A percentile compares a stretch with the other conserved stretches of the same genome.
phyloP scores from a whole-genome alignment of 495 filamentous ascomycete genomes.

The Staphylotrichum tortipilum region DNA sequence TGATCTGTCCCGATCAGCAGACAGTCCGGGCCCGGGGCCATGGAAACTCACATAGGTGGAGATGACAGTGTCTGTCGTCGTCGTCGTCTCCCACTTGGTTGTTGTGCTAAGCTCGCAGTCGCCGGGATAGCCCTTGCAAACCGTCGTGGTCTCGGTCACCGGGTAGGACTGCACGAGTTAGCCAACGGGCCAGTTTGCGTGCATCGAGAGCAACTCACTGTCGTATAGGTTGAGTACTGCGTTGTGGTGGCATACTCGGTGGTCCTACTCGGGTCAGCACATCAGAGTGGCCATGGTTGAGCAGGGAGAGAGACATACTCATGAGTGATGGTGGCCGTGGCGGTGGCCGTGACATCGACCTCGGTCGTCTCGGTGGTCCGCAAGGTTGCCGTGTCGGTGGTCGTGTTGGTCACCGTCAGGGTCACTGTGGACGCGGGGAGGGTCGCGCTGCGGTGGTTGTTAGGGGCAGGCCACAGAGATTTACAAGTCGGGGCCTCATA shows the following conservation, averaged over 20 bases:
- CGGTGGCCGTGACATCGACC: constrained; percentile 4
- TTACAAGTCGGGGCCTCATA: not conserved
- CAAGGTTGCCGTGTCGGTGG: not conserved
- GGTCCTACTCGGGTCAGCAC: constrained; percentile 2
- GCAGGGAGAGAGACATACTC: constrained; percentile 3
- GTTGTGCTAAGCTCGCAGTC: constrained; percentile 17
- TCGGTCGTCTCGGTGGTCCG: not conserved
- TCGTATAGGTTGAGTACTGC: constrained; percentile 10
- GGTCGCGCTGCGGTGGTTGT: not conserved
- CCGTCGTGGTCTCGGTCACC: constrained; percentile 14
- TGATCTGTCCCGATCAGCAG: not conserved
- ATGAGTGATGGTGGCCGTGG: constrained; percentile 5
- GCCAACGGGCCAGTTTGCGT: not conserved
- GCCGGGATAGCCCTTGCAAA: constrained; percentile 13
- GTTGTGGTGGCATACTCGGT: constrained; percentile 19
- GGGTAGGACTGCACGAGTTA: constrained; percentile 14
- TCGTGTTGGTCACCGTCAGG: constrained; percentile 1
- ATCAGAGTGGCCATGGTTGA: not conserved
- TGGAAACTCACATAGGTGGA: constrained; percentile 3
- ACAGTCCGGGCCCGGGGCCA: not conserved
- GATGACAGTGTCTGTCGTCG: constrained; percentile 11
- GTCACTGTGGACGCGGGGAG: constrained; percentile 1
- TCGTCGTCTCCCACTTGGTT: constrained; percentile 20
- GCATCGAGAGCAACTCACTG: constrained; percentile 9
- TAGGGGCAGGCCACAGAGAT: not conserved